A percentile compares a stretch with the other conserved stretches of the same genome.
Conservation (phyloP, 176 grass and related monocot species). For the Bonia amplexicaulis region DNA sequence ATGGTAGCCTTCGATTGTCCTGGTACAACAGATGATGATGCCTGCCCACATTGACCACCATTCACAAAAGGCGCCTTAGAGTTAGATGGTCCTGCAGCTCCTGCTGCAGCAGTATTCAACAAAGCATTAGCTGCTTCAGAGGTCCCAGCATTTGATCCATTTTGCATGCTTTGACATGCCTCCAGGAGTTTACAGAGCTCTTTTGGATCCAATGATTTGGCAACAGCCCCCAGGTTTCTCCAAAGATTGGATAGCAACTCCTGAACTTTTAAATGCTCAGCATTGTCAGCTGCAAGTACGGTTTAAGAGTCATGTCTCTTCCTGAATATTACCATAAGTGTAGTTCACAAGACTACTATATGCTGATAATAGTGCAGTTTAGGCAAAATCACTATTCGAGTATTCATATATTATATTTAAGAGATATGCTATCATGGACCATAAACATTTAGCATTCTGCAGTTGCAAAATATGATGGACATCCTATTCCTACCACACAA, state of each 20-base stretch:
- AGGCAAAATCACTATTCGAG: not conserved
- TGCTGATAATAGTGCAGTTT: conserved; percentile 12
- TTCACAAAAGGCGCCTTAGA: conserved; percentile 41
- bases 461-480: conserved; percentile 5
- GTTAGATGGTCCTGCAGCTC: conserved; percentile 44
- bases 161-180: conserved; percentile 70
- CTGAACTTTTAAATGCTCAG: conserved; percentile 55
- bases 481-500: not conserved
- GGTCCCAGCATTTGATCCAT: conserved; percentile 59
- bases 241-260: conserved; percentile 65
- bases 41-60: conserved; percentile 40
- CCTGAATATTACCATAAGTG: conserved; percentile 25
- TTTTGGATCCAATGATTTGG: conserved; percentile 78
- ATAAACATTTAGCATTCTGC: conserved; percentile 13
- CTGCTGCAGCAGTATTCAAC: conserved; percentile 33
- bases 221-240: conserved; percentile 64
- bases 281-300: conserved; percentile 63
- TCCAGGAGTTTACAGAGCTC: conserved; percentile 75
- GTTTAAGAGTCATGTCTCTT: conserved; percentile 14
- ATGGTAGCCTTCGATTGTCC: conserved; percentile 41
- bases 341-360: not conserved
- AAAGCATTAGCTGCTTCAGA: conserved; percentile 61
- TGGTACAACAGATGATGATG: conserved; percentile 42
- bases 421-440: not conserved
- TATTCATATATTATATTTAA: not conserved